Base-by-base conservation (phyloP, 306 rosid species). In the Castanea crenata region DNA sequence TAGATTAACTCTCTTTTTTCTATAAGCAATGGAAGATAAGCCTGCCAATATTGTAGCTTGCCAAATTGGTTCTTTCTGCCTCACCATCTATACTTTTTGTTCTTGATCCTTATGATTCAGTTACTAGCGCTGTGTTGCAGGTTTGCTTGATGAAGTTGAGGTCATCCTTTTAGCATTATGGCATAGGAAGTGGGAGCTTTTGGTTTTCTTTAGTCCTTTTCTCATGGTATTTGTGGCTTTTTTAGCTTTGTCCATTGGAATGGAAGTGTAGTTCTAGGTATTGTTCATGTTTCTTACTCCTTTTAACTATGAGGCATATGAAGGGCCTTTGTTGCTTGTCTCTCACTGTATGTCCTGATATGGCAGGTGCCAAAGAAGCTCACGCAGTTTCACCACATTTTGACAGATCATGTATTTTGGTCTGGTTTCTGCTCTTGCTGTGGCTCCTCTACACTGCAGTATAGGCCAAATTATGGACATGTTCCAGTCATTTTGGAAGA, bases 241-340 rank as follows among this genome's bases (percentile, higher is more conserved):
- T 85, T 46, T 88, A 69, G 81, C 84, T 92, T 94, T 85, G 88
- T 92, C 41, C 35, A 69, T 71, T 92, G 90, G 95, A 94, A 94
- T 81, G 97, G 97, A 72, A 91, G 99, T 84, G 75, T 94, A 44
- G 98, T 94, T 87, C 90, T 94, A 3, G 99, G 97, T 92, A 87
- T 16, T 21, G 51, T 78, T 85, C 27, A 4, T 80, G 76, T 61
- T 78, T 25, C 62, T 38, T 74, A 29, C 71, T 52, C 18, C 69
- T 70, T 52, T 54, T 68, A 79, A 81, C 57, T 49, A 74, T 67
- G 78, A 79, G 78, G 80, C 57, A 34, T 64, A 52, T 67, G 15
- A 61, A 25, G 73, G 58, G 57, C 32, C 74, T 80, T 27, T 81
- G 71, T 77, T 78, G 59, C 64, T 81, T 72, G 75, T 85, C 74